phyloP scores from a whole-genome alignment of 2,329 filamentous ascomycete species.

The Claviceps cyperi region DNA sequence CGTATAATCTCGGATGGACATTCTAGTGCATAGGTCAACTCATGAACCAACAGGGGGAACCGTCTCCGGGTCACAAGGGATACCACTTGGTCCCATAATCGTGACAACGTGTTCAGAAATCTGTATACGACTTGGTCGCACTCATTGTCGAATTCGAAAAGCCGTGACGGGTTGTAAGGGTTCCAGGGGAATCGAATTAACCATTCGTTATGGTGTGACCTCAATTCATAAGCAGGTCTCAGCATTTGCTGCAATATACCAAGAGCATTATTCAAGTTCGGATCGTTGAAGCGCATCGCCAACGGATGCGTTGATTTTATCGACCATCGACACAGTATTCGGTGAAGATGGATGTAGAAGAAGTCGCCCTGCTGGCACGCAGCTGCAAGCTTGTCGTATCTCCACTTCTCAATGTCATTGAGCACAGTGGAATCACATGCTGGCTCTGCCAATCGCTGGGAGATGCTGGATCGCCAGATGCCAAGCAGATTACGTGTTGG shows the following conservation, averaged over 20 bases:
- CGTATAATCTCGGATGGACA: constrained; percentile 15
- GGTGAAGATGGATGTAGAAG: constrained; percentile 52
- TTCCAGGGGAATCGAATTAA: constrained; percentile 1
- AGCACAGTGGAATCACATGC: background rate
- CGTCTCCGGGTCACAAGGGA: constrained; percentile 7
- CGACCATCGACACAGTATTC: constrained; percentile 47
- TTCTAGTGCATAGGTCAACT: constrained; percentile 11
- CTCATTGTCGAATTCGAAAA: background rate
- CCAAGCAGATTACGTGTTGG: background rate
- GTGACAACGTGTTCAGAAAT: constrained; percentile 13
- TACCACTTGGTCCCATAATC: constrained; percentile 11
- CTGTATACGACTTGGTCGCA: constrained; percentile 5
- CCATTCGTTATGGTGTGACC: background rate
- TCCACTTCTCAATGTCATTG: constrained; percentile 26
- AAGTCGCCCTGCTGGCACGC: constrained; percentile 42
- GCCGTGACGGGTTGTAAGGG: background rate
- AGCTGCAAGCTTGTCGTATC: constrained; percentile 39
- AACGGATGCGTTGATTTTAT: constrained; percentile 19
- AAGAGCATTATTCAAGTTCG: constrained; percentile 12
- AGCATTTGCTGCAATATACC: background rate
- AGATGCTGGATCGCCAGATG: background rate
- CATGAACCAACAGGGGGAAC: constrained; percentile 16
- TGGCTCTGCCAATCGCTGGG: background rate
- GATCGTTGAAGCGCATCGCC: constrained; percentile 6
- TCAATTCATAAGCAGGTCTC: background rate